Evolutionary conservation across 176 grass and related monocot genomes (phyloP).

Genomic region (Lolium multiflorum): DNA sequence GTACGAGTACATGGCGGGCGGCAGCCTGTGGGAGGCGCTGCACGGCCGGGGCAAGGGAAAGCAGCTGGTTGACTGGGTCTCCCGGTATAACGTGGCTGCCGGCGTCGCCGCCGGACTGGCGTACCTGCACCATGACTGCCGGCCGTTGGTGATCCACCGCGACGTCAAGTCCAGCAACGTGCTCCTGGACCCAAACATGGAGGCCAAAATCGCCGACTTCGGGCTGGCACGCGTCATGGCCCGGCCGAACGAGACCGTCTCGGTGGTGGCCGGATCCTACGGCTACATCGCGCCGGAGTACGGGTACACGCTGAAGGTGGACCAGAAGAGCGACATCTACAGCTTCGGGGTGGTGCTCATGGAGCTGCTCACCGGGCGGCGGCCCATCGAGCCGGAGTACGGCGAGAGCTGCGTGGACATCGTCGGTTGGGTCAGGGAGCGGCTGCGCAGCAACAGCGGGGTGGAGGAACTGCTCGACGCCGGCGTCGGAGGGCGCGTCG

Average conservation of each 20-base stretch:
- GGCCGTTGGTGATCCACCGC: conserved; percentile 88
- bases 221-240: conserved; percentile 90
- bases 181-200: conserved; percentile 83
- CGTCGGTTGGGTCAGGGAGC: conserved; percentile 81
- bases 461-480: conserved; percentile 88
- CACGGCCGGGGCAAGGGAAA: conserved; percentile 66
- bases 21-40: conserved; percentile 92
- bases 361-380: conserved; percentile 86
- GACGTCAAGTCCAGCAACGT: conserved; percentile 98
- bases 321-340: conserved; percentile 97
- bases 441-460: conserved; percentile 61
- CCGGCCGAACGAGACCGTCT: conserved; percentile 77
- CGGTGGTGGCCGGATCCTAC: conserved; percentile 85
- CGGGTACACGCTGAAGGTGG: conserved; percentile 91
- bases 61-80: conserved; percentile 82
- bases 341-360: conserved; percentile 91
- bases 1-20: conserved; percentile 97
- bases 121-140: conserved; percentile 96
- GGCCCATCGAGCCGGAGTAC: conserved; percentile 81
- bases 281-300: conserved; percentile 98
- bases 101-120: conserved; percentile 84
- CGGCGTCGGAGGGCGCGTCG: conserved; percentile 60
- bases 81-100: conserved; percentile 83
- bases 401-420: conserved; percentile 71
- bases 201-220: conserved; percentile 90